Evolutionary conservation across 2,329 filamentous ascomycete genomes (phyloP), one percentile per base, ranked within the genome.

Genomic region (Aspergillus sp.): DNA sequence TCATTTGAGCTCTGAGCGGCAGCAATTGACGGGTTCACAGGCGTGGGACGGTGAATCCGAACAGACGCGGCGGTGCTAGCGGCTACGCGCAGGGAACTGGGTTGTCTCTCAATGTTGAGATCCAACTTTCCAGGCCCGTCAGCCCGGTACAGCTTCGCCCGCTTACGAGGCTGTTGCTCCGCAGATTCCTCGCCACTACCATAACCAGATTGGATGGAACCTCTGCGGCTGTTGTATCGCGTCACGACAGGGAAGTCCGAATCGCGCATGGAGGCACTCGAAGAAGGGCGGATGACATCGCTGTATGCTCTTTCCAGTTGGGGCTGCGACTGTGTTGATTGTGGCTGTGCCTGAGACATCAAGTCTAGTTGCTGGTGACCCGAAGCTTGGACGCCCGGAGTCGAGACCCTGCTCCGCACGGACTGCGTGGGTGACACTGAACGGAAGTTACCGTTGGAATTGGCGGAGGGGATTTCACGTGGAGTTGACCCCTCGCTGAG

Each of bases 61-160:
- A 97, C 80, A 4, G 92, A 96, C 40, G 91, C 90, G 42, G 92
- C 88, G 14, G 89, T 96, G 68, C 91, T 96, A 44, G 93, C 93
- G 55, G 89, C 87, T n/a, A 96, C 91, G 45, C 92, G 84, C 21
- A 97, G 78, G 3, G 90, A 95, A 45, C 94, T 91, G 9, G 86
- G 83, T 25, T 85, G 86, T 36, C 83, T 81, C 47, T 87, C 88
- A 63, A 97, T 78, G 52, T 78, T 78, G 60, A 88, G 19, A 83
- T 84, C 56, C 81, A 69, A 83, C 60, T 84, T 87, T 47, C 86
- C 85, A n/a, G 85, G 85, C 74, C 86, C 87, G 57, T 88, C 84
- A 11, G 87, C 83, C 65, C 87, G 83, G 17, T 85, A 90, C 20
- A 88, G 83, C 65, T 90, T 94, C 31, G 87, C 91, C 63, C 92